Conservation (phyloP, 257 asterid species). For the Nicotiana sylvestris region DNA sequence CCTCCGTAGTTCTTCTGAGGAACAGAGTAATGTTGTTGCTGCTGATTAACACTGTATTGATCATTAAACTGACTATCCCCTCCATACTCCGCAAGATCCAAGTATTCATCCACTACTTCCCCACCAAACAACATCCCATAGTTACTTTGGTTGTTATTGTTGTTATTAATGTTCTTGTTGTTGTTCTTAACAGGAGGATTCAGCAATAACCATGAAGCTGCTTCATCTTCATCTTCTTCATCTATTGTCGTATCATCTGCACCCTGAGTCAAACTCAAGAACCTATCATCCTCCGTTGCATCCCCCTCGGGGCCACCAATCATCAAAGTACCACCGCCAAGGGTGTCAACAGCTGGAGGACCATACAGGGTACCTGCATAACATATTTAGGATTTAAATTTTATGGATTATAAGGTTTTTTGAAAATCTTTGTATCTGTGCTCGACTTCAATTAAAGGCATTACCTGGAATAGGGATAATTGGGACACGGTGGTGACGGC, state of each 20-base stretch:
- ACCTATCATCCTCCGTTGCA: slow-evolving; percentile 21
- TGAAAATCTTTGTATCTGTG: too few species aligned
- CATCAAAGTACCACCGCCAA: slow-evolving; percentile 9
- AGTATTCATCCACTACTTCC: slow-evolving; percentile 47
- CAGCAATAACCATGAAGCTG: slow-evolving; percentile 64
- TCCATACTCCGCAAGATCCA: slow-evolving; percentile 50
- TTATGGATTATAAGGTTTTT: neutral
- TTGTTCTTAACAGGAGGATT: slow-evolving; percentile 41
- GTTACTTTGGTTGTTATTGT: slow-evolving; percentile 11
- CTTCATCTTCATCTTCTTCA: slow-evolving; percentile 59
- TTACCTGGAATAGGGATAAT: slow-evolving; percentile 30
- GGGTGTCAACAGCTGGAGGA: slow-evolving; percentile 12
- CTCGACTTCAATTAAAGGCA: too few species aligned
- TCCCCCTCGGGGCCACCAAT: slow-evolving; percentile 7
- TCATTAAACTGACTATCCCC: slow-evolving; percentile 33
- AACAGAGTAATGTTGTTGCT: slow-evolving; percentile 28
- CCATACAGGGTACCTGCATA: slow-evolving; percentile 22
- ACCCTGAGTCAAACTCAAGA: slow-evolving; percentile 28
- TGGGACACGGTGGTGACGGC: slow-evolving; percentile 87
- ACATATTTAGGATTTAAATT: neutral
- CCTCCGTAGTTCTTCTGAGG: slow-evolving; percentile 39
- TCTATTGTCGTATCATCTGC: slow-evolving; percentile 23
- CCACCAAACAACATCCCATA: slow-evolving; percentile 30
- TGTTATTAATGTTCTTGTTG: neutral
- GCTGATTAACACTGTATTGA: slow-evolving; percentile 22